phyloP scores from a whole-genome alignment of 2,329 filamentous ascomycete species.

The Neodidymelliopsis sp. region DNA sequence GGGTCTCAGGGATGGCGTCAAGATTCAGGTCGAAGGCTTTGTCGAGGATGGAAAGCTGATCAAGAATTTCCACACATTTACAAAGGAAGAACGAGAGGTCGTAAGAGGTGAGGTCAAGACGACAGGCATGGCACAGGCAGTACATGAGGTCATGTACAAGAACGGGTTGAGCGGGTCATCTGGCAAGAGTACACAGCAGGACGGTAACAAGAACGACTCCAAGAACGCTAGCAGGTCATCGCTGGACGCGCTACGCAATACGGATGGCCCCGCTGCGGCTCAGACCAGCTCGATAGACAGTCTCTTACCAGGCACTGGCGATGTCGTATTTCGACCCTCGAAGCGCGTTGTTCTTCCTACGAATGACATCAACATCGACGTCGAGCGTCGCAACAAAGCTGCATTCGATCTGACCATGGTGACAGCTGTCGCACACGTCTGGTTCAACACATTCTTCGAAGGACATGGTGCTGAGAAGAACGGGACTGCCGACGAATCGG shows the following conservation, averaged over 20 bases:
- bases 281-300: conserved; percentile 32
- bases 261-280: conserved; percentile 27
- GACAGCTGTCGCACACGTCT: conserved; percentile 90
- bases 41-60: conserved; percentile 90
- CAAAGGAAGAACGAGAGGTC: conserved; percentile 72
- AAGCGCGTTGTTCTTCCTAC: conserved; percentile 74
- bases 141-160: conserved; percentile 54
- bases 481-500: conserved; percentile 72
- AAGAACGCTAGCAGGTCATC: conserved; percentile 32
- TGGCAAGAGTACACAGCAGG: conserved; percentile 27
- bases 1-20: conserved; percentile 87
- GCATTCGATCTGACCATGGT: conserved; percentile 84
- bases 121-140: conserved; percentile 54
- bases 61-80: conserved; percentile 82
- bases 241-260: conserved; percentile 21
- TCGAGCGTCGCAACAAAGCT: conserved; percentile 84
- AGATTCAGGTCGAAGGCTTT: conserved; percentile 84
- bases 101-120: conserved; percentile 63
- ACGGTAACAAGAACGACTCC: conserved; percentile 21
- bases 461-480: conserved; percentile 74
- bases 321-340: conserved; percentile 79
- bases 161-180: conserved; percentile 40
- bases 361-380: conserved; percentile 88
- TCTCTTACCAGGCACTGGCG: conserved; percentile 65
- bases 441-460: conserved; percentile 97